A percentile compares a stretch with the other conserved stretches of the same genome.
Conservation (phyloP, 345 rosid species). For the Limnanthes douglasii region DNA sequence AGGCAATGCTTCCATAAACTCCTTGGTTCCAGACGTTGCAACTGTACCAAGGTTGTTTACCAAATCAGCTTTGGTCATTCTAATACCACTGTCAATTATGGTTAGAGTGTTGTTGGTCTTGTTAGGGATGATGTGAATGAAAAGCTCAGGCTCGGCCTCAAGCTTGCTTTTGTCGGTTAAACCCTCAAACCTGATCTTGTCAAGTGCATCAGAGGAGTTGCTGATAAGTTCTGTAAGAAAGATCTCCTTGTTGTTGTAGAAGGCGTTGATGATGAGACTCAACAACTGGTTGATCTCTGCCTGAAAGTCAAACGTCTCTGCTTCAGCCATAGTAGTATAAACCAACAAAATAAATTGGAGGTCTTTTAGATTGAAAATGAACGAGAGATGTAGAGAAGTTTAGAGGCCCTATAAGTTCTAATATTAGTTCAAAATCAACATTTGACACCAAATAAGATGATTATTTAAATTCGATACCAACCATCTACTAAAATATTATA, state of each 20-base stretch:
- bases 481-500: no score
- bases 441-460: no score
- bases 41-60: slow-evolving; percentile 49
- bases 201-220: slow-evolving; percentile 61
- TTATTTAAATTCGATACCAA: no score
- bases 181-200: slow-evolving; percentile 37
- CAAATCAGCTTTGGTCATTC: slow-evolving; percentile 50
- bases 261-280: slow-evolving; percentile 64
- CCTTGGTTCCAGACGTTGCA: slow-evolving; percentile 46
- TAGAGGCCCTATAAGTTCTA: no score
- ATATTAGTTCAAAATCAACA: no score
- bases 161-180: slow-evolving; percentile 43
- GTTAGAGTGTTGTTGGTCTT: slow-evolving; percentile 28
- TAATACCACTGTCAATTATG: slow-evolving; percentile 29
- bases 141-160: slow-evolving; percentile 33
- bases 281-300: slow-evolving; percentile 77
- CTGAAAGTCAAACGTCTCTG: slow-evolving; percentile 76
- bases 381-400: no score
- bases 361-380: no score
- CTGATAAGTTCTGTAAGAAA: slow-evolving; percentile 77
- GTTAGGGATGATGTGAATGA: slow-evolving; percentile 41
- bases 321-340: slow-evolving; percentile 40
- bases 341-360: no score
- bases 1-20: slow-evolving; percentile 43
- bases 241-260: slow-evolving; percentile 85